phyloP scores from a whole-genome alignment of 805 yeast species.

The Starmerella sirachaensis region DNA sequence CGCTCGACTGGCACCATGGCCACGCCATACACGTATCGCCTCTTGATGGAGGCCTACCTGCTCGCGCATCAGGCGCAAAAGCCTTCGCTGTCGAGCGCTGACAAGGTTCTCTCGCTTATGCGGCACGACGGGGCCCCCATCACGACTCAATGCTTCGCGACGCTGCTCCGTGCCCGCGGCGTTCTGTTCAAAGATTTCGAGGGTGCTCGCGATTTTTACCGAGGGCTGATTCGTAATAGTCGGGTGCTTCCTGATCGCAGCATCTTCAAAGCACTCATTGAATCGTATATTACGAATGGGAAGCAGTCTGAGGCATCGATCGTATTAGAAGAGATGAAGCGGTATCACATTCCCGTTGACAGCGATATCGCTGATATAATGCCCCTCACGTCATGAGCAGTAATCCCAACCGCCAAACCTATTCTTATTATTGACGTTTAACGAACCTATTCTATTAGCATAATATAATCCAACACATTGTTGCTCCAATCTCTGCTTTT shows the following conservation, averaged over 20 bases:
- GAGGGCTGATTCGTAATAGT: conserved; percentile 23
- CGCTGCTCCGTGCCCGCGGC: conserved; percentile 32
- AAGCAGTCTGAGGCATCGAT: conserved; percentile 23
- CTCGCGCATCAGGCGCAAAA: conserved; percentile 26
- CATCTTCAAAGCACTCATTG: conserved; percentile 32
- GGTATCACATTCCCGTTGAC: conserved; percentile 24
- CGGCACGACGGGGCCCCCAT: conserved; percentile 24
- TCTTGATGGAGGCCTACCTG: conserved; percentile 30
- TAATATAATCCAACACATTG: no score
- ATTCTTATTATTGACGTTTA: no score
- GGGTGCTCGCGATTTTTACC: conserved; percentile 29
- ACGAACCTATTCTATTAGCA: no score
- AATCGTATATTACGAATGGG: conserved; percentile 30
- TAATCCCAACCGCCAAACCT: no score
- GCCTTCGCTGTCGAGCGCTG: conserved; percentile 28
- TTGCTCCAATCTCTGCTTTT: no score
- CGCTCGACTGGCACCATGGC: conserved; percentile 25
- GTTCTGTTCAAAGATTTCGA: conserved; percentile 27
- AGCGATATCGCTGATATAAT: conserved; percentile 25
- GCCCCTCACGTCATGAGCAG: neutral
- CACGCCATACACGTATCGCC: conserved; percentile 32
- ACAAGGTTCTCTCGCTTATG: conserved; percentile 27
- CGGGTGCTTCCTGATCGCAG: conserved; percentile 30
- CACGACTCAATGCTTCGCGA: conserved; percentile 30
- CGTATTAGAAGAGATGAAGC: conserved; percentile 29